phyloP scores from a whole-genome alignment of 352 stramenopile genomes.

The Phytophthora litchii region DNA sequence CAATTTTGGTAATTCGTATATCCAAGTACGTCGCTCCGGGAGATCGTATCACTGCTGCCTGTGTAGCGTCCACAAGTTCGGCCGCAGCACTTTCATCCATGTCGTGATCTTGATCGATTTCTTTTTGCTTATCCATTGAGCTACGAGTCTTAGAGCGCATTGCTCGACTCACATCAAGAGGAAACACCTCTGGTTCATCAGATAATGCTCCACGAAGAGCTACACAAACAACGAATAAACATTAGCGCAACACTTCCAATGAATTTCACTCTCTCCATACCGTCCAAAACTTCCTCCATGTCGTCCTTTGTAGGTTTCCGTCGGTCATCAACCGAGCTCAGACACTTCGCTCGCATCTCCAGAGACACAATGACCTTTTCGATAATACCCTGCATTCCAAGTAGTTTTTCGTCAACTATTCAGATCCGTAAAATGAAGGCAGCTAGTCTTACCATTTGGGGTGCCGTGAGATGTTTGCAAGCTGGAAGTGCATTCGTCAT shows the following conservation, averaged over 20 bases:
- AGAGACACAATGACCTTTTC: constrained; percentile 50
- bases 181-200: constrained; percentile 50
- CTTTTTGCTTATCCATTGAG: constrained; percentile 39
- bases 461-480: constrained; percentile 48
- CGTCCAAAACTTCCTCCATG: constrained; percentile 64
- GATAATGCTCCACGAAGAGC: constrained; percentile 46
- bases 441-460: constrained; percentile 43
- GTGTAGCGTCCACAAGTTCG: constrained; percentile 22
- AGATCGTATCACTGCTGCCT: constrained; percentile 21
- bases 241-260: not conserved
- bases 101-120: constrained; percentile 27
- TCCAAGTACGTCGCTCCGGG: constrained; percentile 55
- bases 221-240: constrained; percentile 8
- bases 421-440: no score
- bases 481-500: constrained; percentile 43
- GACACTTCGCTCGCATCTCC: constrained; percentile 57
- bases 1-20: constrained; percentile 58
- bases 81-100: constrained; percentile 26
- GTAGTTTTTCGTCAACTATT: not conserved
- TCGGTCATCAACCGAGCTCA: constrained; percentile 66
- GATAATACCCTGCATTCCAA: constrained; percentile 27
- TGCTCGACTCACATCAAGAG: constrained; percentile 27
- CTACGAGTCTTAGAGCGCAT: constrained; percentile 25
- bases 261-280: constrained; percentile 30
- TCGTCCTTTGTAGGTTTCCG: constrained; percentile 69